Conservation (phyloP, 192 early-diverging fungal species). For the Gorgonomyces haynaldii region DNA sequence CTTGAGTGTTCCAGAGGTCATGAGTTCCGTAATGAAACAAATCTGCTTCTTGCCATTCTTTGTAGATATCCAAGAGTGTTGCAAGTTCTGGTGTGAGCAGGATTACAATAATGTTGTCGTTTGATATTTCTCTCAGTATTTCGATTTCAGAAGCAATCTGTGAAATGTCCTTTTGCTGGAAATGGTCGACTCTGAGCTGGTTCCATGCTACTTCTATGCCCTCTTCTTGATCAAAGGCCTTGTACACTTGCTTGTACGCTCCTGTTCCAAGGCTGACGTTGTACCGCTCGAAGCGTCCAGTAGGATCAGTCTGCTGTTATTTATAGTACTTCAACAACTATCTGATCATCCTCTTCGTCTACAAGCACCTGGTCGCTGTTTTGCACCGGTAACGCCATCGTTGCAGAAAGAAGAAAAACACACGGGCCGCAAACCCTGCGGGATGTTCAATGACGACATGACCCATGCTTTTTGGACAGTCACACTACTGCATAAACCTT, state of each 20-base stretch:
- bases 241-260: conserved; percentile 80
- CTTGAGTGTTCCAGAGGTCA: conserved; percentile 77
- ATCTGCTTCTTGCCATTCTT: conserved; percentile 40
- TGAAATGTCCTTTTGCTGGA: conserved; percentile 17
- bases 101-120: conserved; percentile 63
- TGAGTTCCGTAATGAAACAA: conserved; percentile 80
- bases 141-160: conserved; percentile 37
- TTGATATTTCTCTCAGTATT: conserved; percentile 65
- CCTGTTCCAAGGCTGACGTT: conserved; percentile 59
- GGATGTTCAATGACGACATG: no score
- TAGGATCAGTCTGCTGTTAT: conserved; percentile 39
- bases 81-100: conserved; percentile 33
- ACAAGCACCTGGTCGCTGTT: no score
- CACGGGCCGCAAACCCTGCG: no score
- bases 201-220: conserved; percentile 89
- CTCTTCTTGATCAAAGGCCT: conserved; percentile 76
- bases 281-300: conserved; percentile 54
- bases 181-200: conserved; percentile 48
- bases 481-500: no score
- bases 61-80: conserved; percentile 46
- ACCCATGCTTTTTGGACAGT: no score
- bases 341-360: no score
- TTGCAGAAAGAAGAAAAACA: no score
- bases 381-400: no score
- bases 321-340: no score